Evolutionary conservation across 2,329 filamentous ascomycete species (phyloP), one percentile per base, ranked within the genome.

Genomic region (Penicillium verrucosum): DNA sequence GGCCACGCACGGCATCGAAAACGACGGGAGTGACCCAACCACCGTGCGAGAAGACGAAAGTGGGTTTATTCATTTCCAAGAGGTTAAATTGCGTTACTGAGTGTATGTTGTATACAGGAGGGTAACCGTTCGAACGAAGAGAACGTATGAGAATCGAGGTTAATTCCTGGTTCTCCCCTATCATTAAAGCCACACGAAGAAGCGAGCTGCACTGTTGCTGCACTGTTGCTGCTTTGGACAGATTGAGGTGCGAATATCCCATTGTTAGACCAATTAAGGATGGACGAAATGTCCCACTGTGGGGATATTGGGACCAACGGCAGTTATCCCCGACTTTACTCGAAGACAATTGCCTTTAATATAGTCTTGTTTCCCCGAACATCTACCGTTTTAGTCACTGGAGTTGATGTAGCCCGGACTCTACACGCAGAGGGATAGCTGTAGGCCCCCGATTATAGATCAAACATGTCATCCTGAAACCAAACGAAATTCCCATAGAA

Each of bases 41-140:
- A 14, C 77, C 77, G 0, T 74, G 73, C 11, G 70, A 70, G 47
- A 78, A 70, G 16, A 79, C 65, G 18, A 78, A 65, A 5, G 60
- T 66, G 12, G 65, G 63, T 42, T 60, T 54, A 40, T 37, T 61
- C 49, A 58, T 61, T 6, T 40, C 21, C 3, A 12, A 18, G 4
- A 2, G 16, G 18, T 37, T 3, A 4, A 18, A 37, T 37, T 37
- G 36, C 36, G n/a, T n/a, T n/a, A 18, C 16, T 18, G 45, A 1
- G 10, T 27, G 37, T 37, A 18, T 27, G 27, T 9, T 27, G 37
- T 37, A 18, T 27, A 37, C 14, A 27, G 32, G 11, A 21, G 16
- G 6, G 6, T 11, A 32, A 32, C 12, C n/a, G 9, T n/a, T 23
- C n/a, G n/a, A 16, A 25, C 1, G 11, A 25, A 32, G 3, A 12